phyloP scores from a whole-genome alignment of 345 rosid genomes.

The Syzygium jambos region DNA sequence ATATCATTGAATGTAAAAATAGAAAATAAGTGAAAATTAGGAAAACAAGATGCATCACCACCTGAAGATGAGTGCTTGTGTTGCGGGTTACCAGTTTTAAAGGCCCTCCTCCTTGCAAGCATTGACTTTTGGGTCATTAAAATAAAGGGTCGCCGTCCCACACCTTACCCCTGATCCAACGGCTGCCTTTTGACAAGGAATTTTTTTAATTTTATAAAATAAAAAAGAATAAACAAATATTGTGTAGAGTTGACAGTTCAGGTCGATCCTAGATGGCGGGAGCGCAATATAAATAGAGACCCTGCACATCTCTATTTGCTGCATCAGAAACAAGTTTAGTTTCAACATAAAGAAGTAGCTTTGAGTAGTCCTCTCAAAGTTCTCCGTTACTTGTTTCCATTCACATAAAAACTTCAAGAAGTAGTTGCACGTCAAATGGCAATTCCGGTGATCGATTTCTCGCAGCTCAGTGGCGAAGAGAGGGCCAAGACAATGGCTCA shows the following conservation, averaged over 20 bases:
- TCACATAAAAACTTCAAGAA: background rate
- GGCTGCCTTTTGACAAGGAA: background rate
- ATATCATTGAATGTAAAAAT: background rate
- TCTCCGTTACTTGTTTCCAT: background rate
- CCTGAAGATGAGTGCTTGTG: conserved; percentile 9
- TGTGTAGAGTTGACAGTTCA: background rate
- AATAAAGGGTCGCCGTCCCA: conserved; percentile 22
- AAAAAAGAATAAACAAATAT: background rate
- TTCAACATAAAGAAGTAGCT: background rate
- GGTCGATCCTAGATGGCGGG: background rate
- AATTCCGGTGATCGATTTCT: conserved; percentile 87
- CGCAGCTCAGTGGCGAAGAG: conserved; percentile 62
- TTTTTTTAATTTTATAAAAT: background rate
- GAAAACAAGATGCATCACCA: background rate
- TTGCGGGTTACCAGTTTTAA: conserved; percentile 1
- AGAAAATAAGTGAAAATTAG: background rate
- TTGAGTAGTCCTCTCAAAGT: background rate
- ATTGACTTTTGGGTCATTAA: conserved; percentile 10
- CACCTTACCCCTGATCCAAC: background rate
- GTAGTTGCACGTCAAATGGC: conserved; percentile 33
- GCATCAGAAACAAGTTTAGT: background rate
- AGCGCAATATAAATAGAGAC: background rate
- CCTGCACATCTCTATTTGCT: background rate
- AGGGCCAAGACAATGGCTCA: conserved; percentile 53
- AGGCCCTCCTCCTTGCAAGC: background rate